phyloP scores from a whole-genome alignment of 768 basidiomycete species.

The Panus rudis region DNA sequence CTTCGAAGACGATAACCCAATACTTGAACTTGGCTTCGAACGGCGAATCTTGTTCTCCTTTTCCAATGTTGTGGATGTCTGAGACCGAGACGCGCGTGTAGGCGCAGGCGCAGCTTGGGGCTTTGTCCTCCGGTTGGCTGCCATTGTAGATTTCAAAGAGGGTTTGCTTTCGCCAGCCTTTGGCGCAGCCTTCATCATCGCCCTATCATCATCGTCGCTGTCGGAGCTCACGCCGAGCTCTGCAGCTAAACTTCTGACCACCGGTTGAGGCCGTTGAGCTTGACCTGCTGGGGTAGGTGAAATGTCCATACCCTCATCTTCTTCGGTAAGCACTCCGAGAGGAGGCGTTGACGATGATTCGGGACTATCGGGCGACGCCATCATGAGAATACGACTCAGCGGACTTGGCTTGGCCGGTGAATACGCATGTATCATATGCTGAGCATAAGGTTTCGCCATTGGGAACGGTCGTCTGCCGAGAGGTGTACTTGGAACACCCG shows the following conservation, averaged over 20 bases:
- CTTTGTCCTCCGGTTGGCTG: slow-evolving; percentile 36
- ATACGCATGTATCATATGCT: slow-evolving; percentile 72
- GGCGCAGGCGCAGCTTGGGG: slow-evolving; percentile 13
- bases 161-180: slow-evolving; percentile 23
- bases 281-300: slow-evolving; percentile 9
- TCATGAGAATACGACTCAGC: slow-evolving; percentile 70
- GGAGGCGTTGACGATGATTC: slow-evolving; percentile 6
- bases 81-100: slow-evolving; percentile 10
- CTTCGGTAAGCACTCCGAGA: slow-evolving; percentile 17
- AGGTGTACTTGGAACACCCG: slow-evolving; percentile 22
- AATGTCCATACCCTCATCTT: slow-evolving; percentile 12
- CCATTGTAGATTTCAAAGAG: slow-evolving; percentile 27
- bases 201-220: slow-evolving; percentile 26
- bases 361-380: slow-evolving; percentile 38
- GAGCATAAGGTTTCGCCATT: slow-evolving; percentile 61
- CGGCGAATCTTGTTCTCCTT: slow-evolving; percentile 23
- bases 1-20: background rate
- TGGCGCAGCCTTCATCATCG: slow-evolving; percentile 8
- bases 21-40: background rate
- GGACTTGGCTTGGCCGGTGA: slow-evolving; percentile 78
- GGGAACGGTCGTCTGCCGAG: slow-evolving; percentile 48
- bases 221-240: slow-evolving; percentile 33
- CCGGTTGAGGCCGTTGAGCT: slow-evolving; percentile 9
- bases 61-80: slow-evolving; percentile 14
- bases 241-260: slow-evolving; percentile 27